Evolutionary conservation across 1,139 yeast species (phyloP).

Genomic region (Zhuliangozyma parablackwelliae): DNA sequence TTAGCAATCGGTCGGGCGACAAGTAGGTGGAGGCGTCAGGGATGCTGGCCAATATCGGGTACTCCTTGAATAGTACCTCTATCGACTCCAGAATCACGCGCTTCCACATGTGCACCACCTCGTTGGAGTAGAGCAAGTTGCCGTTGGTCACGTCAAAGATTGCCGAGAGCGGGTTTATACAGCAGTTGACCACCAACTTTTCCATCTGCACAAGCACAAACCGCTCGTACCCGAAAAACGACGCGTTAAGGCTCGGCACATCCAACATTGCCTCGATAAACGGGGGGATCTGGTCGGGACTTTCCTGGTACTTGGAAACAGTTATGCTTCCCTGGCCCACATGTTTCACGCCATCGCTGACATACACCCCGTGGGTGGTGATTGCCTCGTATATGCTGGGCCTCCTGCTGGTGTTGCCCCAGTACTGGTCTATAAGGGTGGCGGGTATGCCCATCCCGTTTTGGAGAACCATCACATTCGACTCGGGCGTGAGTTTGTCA

Average conservation of each 20-base stretch:
- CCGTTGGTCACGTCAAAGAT: slow-evolving; percentile 71
- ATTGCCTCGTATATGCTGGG: slow-evolving; percentile 73
- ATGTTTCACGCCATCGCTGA: slow-evolving; percentile 49
- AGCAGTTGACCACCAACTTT: slow-evolving; percentile 70
- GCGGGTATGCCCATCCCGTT: slow-evolving; percentile 74
- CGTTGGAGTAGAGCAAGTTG: slow-evolving; percentile 43
- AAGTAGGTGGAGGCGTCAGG: slow-evolving; percentile 38
- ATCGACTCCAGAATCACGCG: slow-evolving; percentile 46
- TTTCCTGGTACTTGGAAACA: slow-evolving; percentile 10
- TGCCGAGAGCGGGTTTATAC: slow-evolving; percentile 72
- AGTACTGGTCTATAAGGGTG: slow-evolving; percentile 46
- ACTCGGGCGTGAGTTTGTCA: slow-evolving; percentile 31
- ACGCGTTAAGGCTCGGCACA: slow-evolving; percentile 36
- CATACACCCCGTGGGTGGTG: slow-evolving; percentile 74
- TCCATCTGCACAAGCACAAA: slow-evolving; percentile 64
- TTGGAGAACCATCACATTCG: slow-evolving; percentile 67
- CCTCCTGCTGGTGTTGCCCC: slow-evolving; percentile 39
- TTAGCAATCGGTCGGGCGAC: slow-evolving; percentile 39
- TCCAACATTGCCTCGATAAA: slow-evolving; percentile 28
- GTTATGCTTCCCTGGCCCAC: slow-evolving; percentile 57
- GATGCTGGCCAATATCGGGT: slow-evolving; percentile 23
- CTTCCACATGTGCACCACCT: slow-evolving; percentile 28
- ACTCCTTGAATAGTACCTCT: slow-evolving; percentile 33
- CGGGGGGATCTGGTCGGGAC: slow-evolving; percentile 17
- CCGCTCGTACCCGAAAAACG: slow-evolving; percentile 46